Evolutionary conservation across 352 stramenopile genomes (phyloP).

Genomic region (Pythium diclinum): DNA sequence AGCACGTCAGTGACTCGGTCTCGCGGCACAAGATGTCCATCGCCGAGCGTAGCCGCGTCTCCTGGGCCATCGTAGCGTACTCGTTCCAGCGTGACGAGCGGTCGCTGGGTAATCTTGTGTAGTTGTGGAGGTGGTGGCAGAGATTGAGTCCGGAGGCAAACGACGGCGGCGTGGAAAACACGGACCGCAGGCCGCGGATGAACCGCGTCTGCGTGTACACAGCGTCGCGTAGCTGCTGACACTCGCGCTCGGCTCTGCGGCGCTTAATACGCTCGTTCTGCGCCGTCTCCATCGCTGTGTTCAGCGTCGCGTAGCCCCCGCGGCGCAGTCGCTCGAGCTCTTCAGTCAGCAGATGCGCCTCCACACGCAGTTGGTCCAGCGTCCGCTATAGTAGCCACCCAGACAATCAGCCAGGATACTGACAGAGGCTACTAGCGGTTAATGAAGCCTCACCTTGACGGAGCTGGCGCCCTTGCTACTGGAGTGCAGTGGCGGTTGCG

Average conservation of each 20-base stretch:
- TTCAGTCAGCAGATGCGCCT: not conserved
- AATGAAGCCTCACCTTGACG: not conserved
- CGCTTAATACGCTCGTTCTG: slow-evolving; percentile 8
- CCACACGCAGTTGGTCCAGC: not conserved
- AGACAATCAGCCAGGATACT: not conserved
- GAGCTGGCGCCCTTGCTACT: not conserved
- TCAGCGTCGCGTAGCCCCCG: not conserved
- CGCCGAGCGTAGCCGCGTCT: not conserved
- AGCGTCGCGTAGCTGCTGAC: slow-evolving; percentile 10
- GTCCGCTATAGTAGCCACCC: not conserved
- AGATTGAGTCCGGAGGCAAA: not conserved
- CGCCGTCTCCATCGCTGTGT: not conserved
- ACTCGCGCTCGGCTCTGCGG: slow-evolving; percentile 15
- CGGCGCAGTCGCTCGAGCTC: not conserved
- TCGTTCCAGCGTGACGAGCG: slow-evolving; percentile 8
- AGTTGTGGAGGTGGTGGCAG: not conserved
- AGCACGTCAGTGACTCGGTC: slow-evolving; percentile 3
- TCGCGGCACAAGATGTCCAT: slow-evolving; percentile 2
- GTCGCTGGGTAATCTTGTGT: not conserved
- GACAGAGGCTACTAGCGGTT: not conserved
- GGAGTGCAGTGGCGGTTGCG: not conserved
- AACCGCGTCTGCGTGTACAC: slow-evolving; percentile 13
- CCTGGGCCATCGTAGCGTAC: slow-evolving; percentile 1
- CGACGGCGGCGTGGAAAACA: slow-evolving; percentile 9
- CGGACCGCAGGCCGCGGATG: not conserved